Conservation (phyloP, 2,329 filamentous ascomycete species). For the Elsinoe necatrix region DNA sequence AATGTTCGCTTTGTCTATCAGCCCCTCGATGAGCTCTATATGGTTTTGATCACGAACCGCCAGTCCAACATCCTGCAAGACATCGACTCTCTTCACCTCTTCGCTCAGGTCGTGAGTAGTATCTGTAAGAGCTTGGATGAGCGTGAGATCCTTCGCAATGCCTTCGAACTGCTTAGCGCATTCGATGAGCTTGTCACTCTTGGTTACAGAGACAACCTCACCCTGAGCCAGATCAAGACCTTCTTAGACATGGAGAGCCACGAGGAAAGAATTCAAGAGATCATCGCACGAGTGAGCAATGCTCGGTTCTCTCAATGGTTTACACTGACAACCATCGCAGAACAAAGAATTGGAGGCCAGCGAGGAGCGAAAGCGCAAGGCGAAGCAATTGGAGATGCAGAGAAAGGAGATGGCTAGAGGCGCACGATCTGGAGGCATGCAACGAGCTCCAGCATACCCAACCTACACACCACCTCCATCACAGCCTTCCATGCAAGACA, state of each 20-base stretch:
- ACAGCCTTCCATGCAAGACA: slow-evolving; percentile 65
- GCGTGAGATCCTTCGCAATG: slow-evolving; percentile 87
- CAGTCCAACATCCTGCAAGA: slow-evolving; percentile 99
- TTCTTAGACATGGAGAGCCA: slow-evolving; percentile 99
- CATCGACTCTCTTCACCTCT: slow-evolving; percentile 95
- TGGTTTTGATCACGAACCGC: slow-evolving; percentile 98
- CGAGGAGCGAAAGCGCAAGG: slow-evolving; percentile 96
- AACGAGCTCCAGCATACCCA: slow-evolving; percentile 74
- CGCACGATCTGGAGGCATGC: slow-evolving; percentile 41
- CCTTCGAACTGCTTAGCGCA: slow-evolving; percentile 89
- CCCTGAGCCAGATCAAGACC: slow-evolving; percentile 94
- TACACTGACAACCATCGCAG: slow-evolving; percentile 38
- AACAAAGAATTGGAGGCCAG: slow-evolving; percentile 99
- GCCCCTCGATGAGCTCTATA: slow-evolving; percentile 97
- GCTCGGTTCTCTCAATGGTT: neutral
- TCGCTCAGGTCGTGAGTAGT: slow-evolving; percentile 92
- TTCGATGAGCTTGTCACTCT: slow-evolving; percentile 96
- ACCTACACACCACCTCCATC: slow-evolving; percentile 77
- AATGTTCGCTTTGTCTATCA: slow-evolving; percentile 99
- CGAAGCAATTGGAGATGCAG: slow-evolving; percentile 97
- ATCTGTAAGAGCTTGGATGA: slow-evolving; percentile 96
- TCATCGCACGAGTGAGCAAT: slow-evolving; percentile 69
- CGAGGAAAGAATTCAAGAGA: slow-evolving; percentile 97
- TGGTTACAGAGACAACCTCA: slow-evolving; percentile 92
- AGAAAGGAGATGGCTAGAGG: slow-evolving; percentile 82